phyloP scores from a whole-genome alignment of 768 basidiomycete species.

The Glaciozyma antarctica region DNA sequence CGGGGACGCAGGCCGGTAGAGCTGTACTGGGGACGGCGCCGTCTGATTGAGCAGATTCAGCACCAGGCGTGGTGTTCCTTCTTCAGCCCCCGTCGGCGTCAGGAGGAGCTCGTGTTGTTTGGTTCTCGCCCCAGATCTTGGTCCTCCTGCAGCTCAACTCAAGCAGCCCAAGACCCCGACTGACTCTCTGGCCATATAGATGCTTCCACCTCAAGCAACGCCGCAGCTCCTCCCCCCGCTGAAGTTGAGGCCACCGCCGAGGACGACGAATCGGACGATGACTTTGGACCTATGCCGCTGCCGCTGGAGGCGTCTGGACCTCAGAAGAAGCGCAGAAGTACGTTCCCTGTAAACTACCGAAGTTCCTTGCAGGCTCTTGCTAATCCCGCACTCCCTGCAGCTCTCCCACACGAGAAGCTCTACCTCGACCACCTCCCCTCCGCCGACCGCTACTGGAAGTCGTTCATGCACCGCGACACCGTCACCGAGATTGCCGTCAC shows the following conservation, averaged over 20 bases:
- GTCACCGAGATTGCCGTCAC: conserved; percentile 84
- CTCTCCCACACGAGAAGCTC: conserved; percentile 82
- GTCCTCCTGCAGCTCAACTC: background rate
- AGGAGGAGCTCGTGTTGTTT: background rate
- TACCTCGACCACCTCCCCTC: conserved; percentile 87
- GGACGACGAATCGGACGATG: conserved; percentile 52
- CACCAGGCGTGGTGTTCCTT: background rate
- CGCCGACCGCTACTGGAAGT: conserved; percentile 89
- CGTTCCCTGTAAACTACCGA: conserved; percentile 12
- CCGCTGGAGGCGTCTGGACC: conserved; percentile 39
- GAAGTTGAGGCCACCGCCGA: conserved; percentile 37
- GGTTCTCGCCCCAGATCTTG: background rate
- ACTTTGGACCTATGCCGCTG: conserved; percentile 78
- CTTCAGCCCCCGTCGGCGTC: background rate
- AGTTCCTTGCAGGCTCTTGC: background rate
- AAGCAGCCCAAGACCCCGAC: too few relatives aligned
- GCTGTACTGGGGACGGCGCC: too few relatives aligned
- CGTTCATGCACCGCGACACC: conserved; percentile 93
- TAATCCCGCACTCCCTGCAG: conserved; percentile 42
- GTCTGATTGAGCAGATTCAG: too few relatives aligned
- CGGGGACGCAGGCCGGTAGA: too few relatives aligned
- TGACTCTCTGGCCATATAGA: background rate
- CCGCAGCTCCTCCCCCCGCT: background rate
- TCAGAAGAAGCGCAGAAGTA: conserved; percentile 74
- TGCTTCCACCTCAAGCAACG: background rate